Percentiles rank a stretch among this genome's conserved stretches.
Conservation (phyloP, 441 rosid species). For the Melastoma candidum region DNA sequence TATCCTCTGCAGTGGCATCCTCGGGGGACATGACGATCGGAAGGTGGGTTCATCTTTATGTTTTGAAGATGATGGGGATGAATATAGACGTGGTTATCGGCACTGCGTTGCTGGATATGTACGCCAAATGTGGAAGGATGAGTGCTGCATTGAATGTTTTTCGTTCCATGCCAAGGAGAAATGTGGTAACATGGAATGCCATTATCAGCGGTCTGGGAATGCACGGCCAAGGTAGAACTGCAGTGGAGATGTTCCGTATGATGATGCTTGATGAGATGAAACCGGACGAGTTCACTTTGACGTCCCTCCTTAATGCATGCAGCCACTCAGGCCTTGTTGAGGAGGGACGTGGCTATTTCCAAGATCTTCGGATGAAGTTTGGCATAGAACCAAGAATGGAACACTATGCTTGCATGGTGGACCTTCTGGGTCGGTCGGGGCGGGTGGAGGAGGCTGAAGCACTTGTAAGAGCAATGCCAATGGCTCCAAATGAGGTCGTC, state of each 20-base stretch:
- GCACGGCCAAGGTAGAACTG: slow-evolving; percentile 55
- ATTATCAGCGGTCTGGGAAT: slow-evolving; percentile 64
- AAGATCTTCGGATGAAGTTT: slow-evolving; percentile 26
- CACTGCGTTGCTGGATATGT: slow-evolving; percentile 75
- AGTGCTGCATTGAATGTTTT: slow-evolving; percentile 39
- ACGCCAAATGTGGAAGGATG: slow-evolving; percentile 71
- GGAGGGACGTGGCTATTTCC: slow-evolving; percentile 43
- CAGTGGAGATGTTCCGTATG: slow-evolving; percentile 34
- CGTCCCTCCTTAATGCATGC: slow-evolving; percentile 63
- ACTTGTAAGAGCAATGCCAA: slow-evolving; percentile 50
- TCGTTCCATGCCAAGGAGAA: slow-evolving; percentile 39
- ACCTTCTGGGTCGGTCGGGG: slow-evolving; percentile 78
- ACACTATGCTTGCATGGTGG: slow-evolving; percentile 88
- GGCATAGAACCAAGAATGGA: slow-evolving; percentile 53
- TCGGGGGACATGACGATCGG: slow-evolving; percentile 57
- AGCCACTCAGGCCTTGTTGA: slow-evolving; percentile 73
- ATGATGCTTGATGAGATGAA: slow-evolving; percentile 51
- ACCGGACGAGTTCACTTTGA: slow-evolving; percentile 69
- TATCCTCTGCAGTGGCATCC: slow-evolving; percentile 59
- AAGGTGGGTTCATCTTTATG: slow-evolving; percentile 66
- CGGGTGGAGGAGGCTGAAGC: slow-evolving; percentile 60
- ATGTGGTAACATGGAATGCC: slow-evolving; percentile 74
- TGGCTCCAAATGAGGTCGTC: slow-evolving; percentile 72
- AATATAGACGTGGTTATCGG: slow-evolving; percentile 48
- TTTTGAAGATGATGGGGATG: slow-evolving; percentile 43